Base-by-base conservation (phyloP, 192 early-diverging fungal species). In the Podila clonocystis region DNA sequence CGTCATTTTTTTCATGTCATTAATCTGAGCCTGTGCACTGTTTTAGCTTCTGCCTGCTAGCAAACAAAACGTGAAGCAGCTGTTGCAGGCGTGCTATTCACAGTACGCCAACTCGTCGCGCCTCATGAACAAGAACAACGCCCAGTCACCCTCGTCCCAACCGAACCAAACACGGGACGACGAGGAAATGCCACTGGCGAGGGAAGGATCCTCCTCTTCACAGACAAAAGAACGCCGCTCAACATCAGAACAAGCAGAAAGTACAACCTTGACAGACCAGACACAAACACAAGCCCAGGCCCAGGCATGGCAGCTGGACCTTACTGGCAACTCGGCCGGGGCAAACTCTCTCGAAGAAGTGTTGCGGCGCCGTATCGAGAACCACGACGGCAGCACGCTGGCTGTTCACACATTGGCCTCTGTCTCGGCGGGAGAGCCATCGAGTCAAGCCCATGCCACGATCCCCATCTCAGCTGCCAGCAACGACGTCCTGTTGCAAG, bases 91-190 rank as follows among this genome's bases (percentile, higher is more conserved):
- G 3, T 66, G 70, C 17, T 80, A 80, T 20, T 59, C 58, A 5
- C 77, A 69, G 22, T 71, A 65, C 58, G 77, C 77, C 66, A 80
- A 80, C 41, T 69, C 57, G 15, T 22, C 60, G 13, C 70, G 77
- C 1, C 62, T 61, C 22, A 22, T 69, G 9, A 67, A 60, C 41
- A 68, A 26, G 30, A 73, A 57, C 26, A 66, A 33, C 19, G 17
- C 59, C 24, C 60, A 29, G 31, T 26, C 41, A 5, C 45, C 70
- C 12, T 65, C 63, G 3, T 24, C 45, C 5, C 49, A n/a, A 12
- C 58, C 55, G 38, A 50, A 26, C n/a, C 62, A 72, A 12, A 22
- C 63, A 3, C 49, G 31, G 4, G 62, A 33, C 17, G 62, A 63
- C 20, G 19, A 63, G n/a, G 62, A 63, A 22, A 63, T 63, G 20